A percentile compares a stretch with the other conserved stretches of the same genome.
These are phyloP conservation scores for Lachnellula suecica DNA, from an alignment of 2,329 filamentous ascomycete genomes.

Conservation along the genomic window DNA sequence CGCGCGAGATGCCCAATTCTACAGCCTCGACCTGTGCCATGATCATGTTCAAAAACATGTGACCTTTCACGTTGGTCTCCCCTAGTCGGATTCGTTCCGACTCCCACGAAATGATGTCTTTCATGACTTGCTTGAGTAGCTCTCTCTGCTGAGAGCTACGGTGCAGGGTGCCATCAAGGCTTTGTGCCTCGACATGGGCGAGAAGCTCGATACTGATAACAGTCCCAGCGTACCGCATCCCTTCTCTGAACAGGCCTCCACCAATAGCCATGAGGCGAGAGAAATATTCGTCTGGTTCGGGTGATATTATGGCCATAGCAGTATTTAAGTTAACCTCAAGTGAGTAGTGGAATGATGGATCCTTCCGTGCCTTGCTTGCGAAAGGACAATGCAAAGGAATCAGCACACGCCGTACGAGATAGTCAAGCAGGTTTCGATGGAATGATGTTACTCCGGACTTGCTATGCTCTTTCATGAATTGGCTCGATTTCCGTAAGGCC, in stretches of 20 bases:
- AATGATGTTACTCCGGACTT: constrained; percentile 33
- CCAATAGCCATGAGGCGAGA: constrained; percentile 38
- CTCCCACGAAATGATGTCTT: constrained; percentile 29
- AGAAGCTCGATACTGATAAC: constrained; percentile 41
- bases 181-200: constrained; percentile 40
- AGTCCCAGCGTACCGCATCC: constrained; percentile 35
- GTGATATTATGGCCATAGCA: constrained; percentile 27
- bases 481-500: neutral
- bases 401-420: constrained; percentile 51
- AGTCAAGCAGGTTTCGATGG: constrained; percentile 48
- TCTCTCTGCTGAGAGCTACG: constrained; percentile 30
- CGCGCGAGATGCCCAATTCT: neutral
- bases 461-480: neutral
- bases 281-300: constrained; percentile 30
- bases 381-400: constrained; percentile 52
- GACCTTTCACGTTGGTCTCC: constrained; percentile 43
- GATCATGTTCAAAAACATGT: constrained; percentile 34
- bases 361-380: constrained; percentile 37
- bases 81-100: constrained; percentile 36
- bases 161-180: constrained; percentile 26
- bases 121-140: constrained; percentile 15
- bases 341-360: constrained; percentile 48
- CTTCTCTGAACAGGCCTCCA: constrained; percentile 40
- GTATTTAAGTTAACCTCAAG: constrained; percentile 44
- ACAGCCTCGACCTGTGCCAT: constrained; percentile 21